phyloP scores from a whole-genome alignment of 306 rosid species.

The Sicyos edulis region DNA sequence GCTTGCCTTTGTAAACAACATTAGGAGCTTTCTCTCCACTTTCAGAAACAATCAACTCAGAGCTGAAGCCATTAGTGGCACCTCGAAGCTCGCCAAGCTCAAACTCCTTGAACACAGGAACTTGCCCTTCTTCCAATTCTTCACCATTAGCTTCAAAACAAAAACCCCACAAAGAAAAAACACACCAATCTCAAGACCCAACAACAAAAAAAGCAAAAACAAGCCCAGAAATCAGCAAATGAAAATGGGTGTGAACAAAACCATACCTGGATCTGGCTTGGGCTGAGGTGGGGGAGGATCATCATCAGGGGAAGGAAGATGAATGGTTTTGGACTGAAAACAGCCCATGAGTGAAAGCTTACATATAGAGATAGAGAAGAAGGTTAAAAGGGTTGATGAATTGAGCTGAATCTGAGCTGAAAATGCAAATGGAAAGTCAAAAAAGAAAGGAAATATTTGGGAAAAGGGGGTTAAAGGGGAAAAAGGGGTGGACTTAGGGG shows the following conservation, averaged over 20 bases:
- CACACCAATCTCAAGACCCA: neutral
- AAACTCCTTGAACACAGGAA: conserved; percentile 31
- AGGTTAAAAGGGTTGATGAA: neutral
- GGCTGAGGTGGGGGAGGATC: conserved; percentile 30
- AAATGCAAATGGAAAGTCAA: conserved; percentile 14
- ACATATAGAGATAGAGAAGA: conserved; percentile 8
- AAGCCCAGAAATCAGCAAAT: neutral
- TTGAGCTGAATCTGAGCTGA: neutral
- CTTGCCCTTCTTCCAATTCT: conserved; percentile 25
- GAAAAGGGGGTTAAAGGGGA: neutral
- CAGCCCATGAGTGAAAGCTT: conserved; percentile 37
- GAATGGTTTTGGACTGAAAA: conserved; percentile 41
- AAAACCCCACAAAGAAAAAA: neutral
- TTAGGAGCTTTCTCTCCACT: conserved; percentile 43
- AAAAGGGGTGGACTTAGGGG: conserved; percentile 21
- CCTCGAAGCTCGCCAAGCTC: conserved; percentile 31
- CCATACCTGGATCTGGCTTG: conserved; percentile 33
- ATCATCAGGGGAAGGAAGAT: conserved; percentile 30
- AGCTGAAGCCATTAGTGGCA: conserved; percentile 35
- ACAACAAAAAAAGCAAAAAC: conserved; percentile 4
- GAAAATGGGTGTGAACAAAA: neutral
- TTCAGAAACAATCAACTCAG: conserved; percentile 35
- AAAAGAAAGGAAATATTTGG: neutral
- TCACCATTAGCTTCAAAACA: conserved; percentile 23
- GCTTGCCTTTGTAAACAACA: conserved; percentile 39